Percentiles rank a stretch among this genome's conserved stretches.
Evolutionary conservation across 495 filamentous ascomycete species (phyloP).

Genomic region (Pyrenopolyporus hunteri): DNA sequence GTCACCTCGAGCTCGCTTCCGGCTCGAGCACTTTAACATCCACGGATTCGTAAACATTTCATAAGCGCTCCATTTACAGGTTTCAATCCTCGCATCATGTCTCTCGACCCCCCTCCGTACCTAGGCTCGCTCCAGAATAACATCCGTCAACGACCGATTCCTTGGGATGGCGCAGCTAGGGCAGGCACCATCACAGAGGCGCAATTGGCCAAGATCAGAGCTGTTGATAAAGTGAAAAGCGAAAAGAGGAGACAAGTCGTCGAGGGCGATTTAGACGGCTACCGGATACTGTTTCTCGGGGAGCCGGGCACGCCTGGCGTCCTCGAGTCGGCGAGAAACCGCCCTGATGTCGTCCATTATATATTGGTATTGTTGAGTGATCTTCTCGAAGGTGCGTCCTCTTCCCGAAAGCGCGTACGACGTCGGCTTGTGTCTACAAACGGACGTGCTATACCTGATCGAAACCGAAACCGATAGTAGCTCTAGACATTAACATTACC

Average conservation of each 20-base stretch:
- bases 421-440: too few species aligned
- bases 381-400: conserved; percentile 75
- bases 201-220: conserved; percentile 94
- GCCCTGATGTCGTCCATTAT: conserved; percentile 90
- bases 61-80: conserved; percentile 1
- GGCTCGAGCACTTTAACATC: background rate
- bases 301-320: conserved; percentile 71
- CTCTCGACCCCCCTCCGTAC: conserved; percentile 88
- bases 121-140: conserved; percentile 92
- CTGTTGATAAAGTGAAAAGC: conserved; percentile 93
- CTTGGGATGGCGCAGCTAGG: conserved; percentile 96
- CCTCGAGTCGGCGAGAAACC: conserved; percentile 76
- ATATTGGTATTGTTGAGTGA: conserved; percentile 89
- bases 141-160: conserved; percentile 90
- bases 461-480: background rate
- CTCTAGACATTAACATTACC: conserved; percentile 24
- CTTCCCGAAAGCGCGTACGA: background rate
- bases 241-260: conserved; percentile 78
- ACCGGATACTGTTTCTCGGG: conserved; percentile 79
- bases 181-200: conserved; percentile 92
- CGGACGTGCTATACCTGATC: too few species aligned
- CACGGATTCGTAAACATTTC: background rate
- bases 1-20: conserved; percentile 17
- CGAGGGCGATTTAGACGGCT: conserved; percentile 77
- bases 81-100: conserved; percentile 62